Conservation (phyloP, 2,329 filamentous ascomycete genomes). For the Cryoendolithus antarcticus region DNA sequence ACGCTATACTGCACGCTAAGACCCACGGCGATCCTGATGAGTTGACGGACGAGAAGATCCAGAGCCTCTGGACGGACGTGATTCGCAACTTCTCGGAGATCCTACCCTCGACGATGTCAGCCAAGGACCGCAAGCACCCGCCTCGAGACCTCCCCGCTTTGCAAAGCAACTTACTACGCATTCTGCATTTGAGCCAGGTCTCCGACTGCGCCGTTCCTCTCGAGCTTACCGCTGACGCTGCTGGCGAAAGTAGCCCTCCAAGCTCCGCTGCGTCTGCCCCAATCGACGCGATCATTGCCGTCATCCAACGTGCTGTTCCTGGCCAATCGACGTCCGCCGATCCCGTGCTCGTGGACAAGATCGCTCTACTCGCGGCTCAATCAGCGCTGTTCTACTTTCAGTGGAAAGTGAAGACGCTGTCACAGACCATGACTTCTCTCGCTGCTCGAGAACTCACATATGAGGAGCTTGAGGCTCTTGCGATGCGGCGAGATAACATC, state of each 20-base stretch:
- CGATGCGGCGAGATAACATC: slow-evolving; percentile 40
- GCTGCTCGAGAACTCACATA: slow-evolving; percentile 42
- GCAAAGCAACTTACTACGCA: slow-evolving; percentile 22
- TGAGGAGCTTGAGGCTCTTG: slow-evolving; percentile 45
- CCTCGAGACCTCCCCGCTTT: slow-evolving; percentile 15
- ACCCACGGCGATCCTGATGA: slow-evolving; percentile 83
- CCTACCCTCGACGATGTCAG: slow-evolving; percentile 57
- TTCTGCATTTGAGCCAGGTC: slow-evolving; percentile 17
- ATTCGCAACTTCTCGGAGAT: slow-evolving; percentile 56
- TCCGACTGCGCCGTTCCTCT: slow-evolving; percentile 65
- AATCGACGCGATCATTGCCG: slow-evolving; percentile 58
- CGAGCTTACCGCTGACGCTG: slow-evolving; percentile 42
- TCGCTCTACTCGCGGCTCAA: slow-evolving; percentile 64
- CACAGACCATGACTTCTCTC: slow-evolving; percentile 36
- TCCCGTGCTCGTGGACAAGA: slow-evolving; percentile 66
- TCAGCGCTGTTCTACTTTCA: slow-evolving; percentile 80
- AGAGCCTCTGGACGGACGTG: slow-evolving; percentile 74
- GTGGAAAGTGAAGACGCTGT: slow-evolving; percentile 49
- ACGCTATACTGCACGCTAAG: slow-evolving; percentile 72
- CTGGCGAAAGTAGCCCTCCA: neutral
- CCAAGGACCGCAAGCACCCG: slow-evolving; percentile 24
- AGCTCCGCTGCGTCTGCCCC: slow-evolving; percentile 24
- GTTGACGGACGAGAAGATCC: slow-evolving; percentile 65
- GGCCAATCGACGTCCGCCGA: slow-evolving; percentile 45
- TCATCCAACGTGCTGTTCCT: slow-evolving; percentile 62